Evolutionary conservation across 2,329 filamentous ascomycete species (phyloP).

Genomic region (Dactylellina cionopaga): DNA sequence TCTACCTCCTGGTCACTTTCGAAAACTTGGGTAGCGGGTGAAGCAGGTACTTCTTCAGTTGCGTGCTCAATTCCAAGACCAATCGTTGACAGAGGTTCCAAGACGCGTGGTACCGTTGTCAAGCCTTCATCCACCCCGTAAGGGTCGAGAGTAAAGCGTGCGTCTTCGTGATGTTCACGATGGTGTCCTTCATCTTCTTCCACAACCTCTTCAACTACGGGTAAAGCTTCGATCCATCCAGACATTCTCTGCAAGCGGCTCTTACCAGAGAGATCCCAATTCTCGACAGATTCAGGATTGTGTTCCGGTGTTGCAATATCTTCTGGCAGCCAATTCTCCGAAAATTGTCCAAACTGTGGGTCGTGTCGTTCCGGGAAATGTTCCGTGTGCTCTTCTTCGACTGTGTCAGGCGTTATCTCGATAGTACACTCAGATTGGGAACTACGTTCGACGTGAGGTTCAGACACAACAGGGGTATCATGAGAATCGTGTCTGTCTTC

Average conservation of each 20-base stretch:
- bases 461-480: constrained; percentile 1
- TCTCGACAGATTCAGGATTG: constrained; percentile 5
- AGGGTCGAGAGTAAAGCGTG: neutral
- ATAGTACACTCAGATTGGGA: constrained; percentile 5
- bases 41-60: constrained; percentile 9
- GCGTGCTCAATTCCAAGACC: constrained; percentile 22
- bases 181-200: constrained; percentile 33
- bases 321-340: constrained; percentile 19
- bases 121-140: neutral
- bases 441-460: neutral
- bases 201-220: constrained; percentile 21
- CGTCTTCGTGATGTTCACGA: neutral
- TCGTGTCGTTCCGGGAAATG: constrained; percentile 37
- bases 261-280: constrained; percentile 1
- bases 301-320: neutral
- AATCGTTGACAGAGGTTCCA: neutral
- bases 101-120: neutral
- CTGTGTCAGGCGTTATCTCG: neutral
- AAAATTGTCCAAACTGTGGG: constrained; percentile 25
- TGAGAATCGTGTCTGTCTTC: neutral
- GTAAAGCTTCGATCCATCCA: constrained; percentile 48
- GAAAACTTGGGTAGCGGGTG: constrained; percentile 7
- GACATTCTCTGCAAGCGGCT: constrained; percentile 36
- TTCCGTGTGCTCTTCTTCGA: constrained; percentile 6
- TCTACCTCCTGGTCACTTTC: constrained; percentile 24